Conservation (phyloP, 148 eudicot genomes). For the Suaeda aralocaspica region DNA sequence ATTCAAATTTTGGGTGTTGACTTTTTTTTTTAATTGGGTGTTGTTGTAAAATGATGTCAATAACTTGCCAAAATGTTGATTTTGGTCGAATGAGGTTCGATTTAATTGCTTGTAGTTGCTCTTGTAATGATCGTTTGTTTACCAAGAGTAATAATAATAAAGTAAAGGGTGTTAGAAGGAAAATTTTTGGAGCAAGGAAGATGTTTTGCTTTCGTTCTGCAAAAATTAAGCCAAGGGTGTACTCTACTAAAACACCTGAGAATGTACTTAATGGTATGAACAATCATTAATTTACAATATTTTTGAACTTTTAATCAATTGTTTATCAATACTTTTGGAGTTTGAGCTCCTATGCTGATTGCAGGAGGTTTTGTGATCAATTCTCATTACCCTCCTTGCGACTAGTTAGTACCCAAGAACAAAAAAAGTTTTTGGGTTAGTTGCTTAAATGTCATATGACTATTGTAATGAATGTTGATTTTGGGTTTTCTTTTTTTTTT, state of each 20-base stretch:
- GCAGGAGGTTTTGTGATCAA: neutral
- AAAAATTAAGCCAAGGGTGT: constrained; percentile 37
- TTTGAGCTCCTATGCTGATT: no score
- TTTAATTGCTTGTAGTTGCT: constrained; percentile 57
- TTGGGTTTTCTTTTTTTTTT: neutral
- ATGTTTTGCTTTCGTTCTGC: constrained; percentile 41
- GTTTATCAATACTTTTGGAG: neutral
- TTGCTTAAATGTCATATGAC: no score
- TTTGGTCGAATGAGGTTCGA: constrained; percentile 61
- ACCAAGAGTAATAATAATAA: constrained; percentile 30
- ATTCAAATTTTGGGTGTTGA: constrained; percentile 21
- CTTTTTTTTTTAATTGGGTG: no score
- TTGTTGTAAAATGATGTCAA: constrained; percentile 54
- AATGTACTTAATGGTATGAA: constrained; percentile 44
- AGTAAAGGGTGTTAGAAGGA: constrained; percentile 34
- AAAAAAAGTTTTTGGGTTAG: no score
- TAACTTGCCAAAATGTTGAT: constrained; percentile 62
- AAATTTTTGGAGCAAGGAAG: constrained; percentile 34
- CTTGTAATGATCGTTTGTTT: constrained; percentile 42
- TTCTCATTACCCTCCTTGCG: no score
- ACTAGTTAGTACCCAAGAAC: no score
- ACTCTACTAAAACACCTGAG: constrained; percentile 59
- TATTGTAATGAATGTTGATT: neutral
- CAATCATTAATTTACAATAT: neutral
- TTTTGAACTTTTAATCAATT: neutral